Percentiles rank a stretch among this genome's conserved stretches.
Conservation (phyloP, 768 basidiomycete species). For the Mycena chlorophos region DNA sequence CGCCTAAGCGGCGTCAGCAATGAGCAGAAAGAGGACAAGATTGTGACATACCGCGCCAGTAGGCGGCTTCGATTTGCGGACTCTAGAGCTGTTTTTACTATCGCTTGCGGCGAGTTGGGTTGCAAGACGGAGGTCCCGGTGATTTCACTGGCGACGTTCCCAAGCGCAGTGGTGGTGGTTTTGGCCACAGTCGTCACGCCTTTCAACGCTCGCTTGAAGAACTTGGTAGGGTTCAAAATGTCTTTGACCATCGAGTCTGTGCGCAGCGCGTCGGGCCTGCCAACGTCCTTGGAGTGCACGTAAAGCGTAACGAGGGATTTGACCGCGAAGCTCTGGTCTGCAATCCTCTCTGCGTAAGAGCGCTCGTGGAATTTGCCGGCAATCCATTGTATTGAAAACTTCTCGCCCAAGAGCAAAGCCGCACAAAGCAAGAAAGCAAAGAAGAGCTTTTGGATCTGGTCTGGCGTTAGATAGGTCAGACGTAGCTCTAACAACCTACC, state of each 20-base stretch:
- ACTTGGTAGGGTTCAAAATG: constrained; percentile 53
- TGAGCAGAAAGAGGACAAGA: background rate
- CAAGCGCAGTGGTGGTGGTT: constrained; percentile 73
- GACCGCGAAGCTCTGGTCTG: constrained; percentile 79
- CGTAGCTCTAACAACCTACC: too few relatives aligned
- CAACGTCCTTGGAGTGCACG: constrained; percentile 73
- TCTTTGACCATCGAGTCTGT: constrained; percentile 36
- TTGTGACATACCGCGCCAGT: constrained; percentile 58
- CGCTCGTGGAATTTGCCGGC: constrained; percentile 78
- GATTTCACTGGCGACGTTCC: constrained; percentile 45
- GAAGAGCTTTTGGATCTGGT: constrained; percentile 66
- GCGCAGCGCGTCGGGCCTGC: constrained; percentile 62
- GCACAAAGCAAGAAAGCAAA: constrained; percentile 74
- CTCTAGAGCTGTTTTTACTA: constrained; percentile 76
- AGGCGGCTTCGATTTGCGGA: constrained; percentile 79
- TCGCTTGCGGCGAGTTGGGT: constrained; percentile 81
- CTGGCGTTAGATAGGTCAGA: too few relatives aligned
- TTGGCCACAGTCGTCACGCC: constrained; percentile 74
- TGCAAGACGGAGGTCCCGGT: constrained; percentile 68
- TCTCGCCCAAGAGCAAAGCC: constrained; percentile 74
- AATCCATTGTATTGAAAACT: constrained; percentile 85
- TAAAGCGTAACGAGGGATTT: constrained; percentile 73
- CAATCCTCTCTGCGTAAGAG: constrained; percentile 79
- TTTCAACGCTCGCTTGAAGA: constrained; percentile 70
- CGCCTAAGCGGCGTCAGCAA: constrained; percentile 31